Base-by-base conservation (phyloP, 352 stramenopile species). In the Phytophthora litchii region DNA sequence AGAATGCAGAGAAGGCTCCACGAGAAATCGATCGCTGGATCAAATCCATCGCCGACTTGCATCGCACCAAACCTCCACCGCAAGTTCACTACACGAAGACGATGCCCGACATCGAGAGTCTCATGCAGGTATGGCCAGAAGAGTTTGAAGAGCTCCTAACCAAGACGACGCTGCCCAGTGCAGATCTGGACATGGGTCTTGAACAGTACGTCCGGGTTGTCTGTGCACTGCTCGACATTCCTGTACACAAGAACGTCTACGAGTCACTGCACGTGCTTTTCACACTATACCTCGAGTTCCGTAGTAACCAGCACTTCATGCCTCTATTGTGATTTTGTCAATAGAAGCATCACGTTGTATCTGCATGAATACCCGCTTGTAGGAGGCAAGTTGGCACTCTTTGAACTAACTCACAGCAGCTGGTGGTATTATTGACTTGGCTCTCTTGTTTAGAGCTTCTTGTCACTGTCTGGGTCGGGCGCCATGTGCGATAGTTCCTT, bases 1-100 rank as follows among this genome's bases (percentile, higher is more conserved):
- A 98, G 64, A 95, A 98, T 64, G 92, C 95, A 13, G 81, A 97
- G 62, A 97, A 98, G 38, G 80, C 92, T 11, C 82, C 90, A 8
- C 79, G 92, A 54, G 94, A 98, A 63, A 97, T 99, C 53, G 83
- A 98, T 43, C 77, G 88, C 31, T 99, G 96, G 96, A 96, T 99
- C 57, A 92, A 96, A 48, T 97, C 80, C 64, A 98, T 99, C 43
- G 85, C 89, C 12, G 95, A 98, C 29, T 74, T 98, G 51, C 93
- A 99, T 56, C 84, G 89, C 20, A 94, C 81, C 11, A 98, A 98
- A 67, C 93, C 94, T 4, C 86, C 89, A 16, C 83, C 91, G 5
- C 85, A 97, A 68, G 90, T 98, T 52, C 83, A 97, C 74, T 97
- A 98, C 78, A 90, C 85, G 14, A 96, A 97, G 54, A 80, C 79